A percentile compares a stretch with the other conserved stretches of the same genome.
Conservation (phyloP, 2,329 filamentous ascomycete genomes). For the Chrysoporthe cubensis region DNA sequence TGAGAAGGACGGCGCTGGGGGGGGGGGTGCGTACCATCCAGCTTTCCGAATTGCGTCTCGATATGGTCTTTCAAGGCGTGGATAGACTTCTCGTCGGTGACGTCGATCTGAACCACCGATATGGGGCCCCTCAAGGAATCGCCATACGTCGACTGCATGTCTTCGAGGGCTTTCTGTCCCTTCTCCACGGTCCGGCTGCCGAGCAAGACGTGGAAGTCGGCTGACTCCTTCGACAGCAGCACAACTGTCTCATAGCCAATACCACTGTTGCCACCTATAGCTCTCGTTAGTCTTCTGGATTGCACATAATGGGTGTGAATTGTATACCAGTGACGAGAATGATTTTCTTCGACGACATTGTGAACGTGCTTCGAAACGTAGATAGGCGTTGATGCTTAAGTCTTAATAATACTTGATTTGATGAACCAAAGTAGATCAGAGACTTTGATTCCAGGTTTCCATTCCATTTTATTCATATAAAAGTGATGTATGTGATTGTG, state of each 20-base stretch:
- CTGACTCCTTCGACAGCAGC: slow-evolving; percentile 8
- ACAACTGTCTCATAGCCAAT: slow-evolving; percentile 48
- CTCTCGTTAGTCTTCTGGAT: not conserved
- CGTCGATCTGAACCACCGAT: slow-evolving; percentile 53
- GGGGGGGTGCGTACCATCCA: slow-evolving; percentile 45
- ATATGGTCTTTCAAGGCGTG: slow-evolving; percentile 56
- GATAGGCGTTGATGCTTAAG: too few species aligned
- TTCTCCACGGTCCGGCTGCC: slow-evolving; percentile 17
- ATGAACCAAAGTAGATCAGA: too few species aligned
- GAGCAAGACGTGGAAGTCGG: slow-evolving; percentile 19
- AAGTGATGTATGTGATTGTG: not conserved
- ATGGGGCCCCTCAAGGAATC: slow-evolving; percentile 8
- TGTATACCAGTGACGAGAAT: slow-evolving; percentile 4
- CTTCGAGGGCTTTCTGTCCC: slow-evolving; percentile 9
- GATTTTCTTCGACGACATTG: not conserved
- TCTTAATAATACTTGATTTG: not conserved
- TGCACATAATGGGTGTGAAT: not conserved
- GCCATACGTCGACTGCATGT: not conserved
- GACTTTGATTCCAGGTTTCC: too few species aligned
- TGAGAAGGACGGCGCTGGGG: too few species aligned
- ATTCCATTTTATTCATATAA: too few species aligned
- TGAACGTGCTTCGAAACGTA: not conserved
- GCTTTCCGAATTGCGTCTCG: slow-evolving; percentile 47
- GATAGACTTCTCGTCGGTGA: slow-evolving; percentile 63
- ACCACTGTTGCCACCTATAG: slow-evolving; percentile 47